phyloP scores from a whole-genome alignment of 768 basidiomycete genomes.

The Podaxis sp. region DNA sequence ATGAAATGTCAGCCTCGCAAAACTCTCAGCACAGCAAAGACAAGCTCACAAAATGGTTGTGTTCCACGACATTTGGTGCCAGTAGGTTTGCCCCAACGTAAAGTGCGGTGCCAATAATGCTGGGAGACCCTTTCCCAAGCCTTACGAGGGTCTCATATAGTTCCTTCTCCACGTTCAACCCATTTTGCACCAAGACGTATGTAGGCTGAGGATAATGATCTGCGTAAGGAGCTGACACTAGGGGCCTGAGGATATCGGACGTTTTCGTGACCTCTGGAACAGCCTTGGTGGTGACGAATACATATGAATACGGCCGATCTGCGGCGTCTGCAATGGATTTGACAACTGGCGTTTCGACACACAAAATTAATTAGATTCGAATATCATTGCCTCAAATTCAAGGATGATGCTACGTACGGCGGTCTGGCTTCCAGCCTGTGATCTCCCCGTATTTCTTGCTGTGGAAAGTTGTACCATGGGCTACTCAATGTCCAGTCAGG shows the following conservation, averaged over 20 bases:
- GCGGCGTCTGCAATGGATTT: slow-evolving; percentile 55
- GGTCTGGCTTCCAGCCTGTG: slow-evolving; percentile 57
- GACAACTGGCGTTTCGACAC: slow-evolving; percentile 37
- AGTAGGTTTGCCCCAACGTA: slow-evolving; percentile 51
- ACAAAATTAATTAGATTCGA: neutral
- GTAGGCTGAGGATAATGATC: slow-evolving; percentile 46
- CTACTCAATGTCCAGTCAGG: slow-evolving; percentile 22
- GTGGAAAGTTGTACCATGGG: slow-evolving; percentile 48
- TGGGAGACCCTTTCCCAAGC: slow-evolving; percentile 39
- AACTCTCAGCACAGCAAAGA: neutral
- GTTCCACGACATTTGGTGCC: slow-evolving; percentile 43
- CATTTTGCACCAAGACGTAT: slow-evolving; percentile 68
- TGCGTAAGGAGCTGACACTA: slow-evolving; percentile 46
- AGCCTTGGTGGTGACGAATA: slow-evolving; percentile 66
- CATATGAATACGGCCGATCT: slow-evolving; percentile 58
- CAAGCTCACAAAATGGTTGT: slow-evolving; percentile 46
- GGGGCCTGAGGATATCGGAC: slow-evolving; percentile 48
- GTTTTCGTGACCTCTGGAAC: slow-evolving; percentile 63
- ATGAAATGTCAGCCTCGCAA: neutral
- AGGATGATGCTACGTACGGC: slow-evolving; percentile 38
- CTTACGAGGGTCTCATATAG: slow-evolving; percentile 48
- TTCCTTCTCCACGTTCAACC: slow-evolving; percentile 64
- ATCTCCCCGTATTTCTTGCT: slow-evolving; percentile 59
- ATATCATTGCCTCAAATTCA: neutral
- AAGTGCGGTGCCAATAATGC: slow-evolving; percentile 49